Evolutionary conservation across 2,329 filamentous ascomycete species (phyloP).

Genomic region (Trichoderma atrobrunneum): DNA sequence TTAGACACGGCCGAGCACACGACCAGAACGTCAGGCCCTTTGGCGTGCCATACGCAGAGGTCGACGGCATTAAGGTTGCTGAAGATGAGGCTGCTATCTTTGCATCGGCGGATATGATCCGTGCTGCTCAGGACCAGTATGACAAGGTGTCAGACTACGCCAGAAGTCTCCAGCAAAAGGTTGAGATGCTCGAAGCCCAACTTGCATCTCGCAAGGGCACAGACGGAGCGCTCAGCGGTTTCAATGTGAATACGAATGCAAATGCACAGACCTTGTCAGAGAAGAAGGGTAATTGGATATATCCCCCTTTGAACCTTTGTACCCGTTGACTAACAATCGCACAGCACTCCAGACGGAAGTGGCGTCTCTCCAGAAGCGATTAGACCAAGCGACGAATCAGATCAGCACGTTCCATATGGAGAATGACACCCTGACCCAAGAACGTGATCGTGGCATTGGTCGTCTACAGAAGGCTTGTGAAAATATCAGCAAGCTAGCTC

Average conservation of each 20-base stretch:
- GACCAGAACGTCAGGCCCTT: slow-evolving; percentile 39
- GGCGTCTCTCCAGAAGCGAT: slow-evolving; percentile 56
- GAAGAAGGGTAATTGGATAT: slow-evolving; percentile 50
- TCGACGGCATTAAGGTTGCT: slow-evolving; percentile 51
- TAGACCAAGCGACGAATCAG: slow-evolving; percentile 63
- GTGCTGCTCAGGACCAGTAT: slow-evolving; percentile 55
- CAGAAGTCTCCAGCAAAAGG: slow-evolving; percentile 50
- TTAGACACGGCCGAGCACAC: slow-evolving; percentile 52
- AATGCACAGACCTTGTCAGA: slow-evolving; percentile 48
- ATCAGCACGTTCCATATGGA: slow-evolving; percentile 61
- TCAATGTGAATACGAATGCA: slow-evolving; percentile 40
- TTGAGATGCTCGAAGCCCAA: slow-evolving; percentile 49
- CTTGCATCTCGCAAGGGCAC: slow-evolving; percentile 44
- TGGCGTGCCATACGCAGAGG: slow-evolving; percentile 41
- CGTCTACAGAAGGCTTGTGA: slow-evolving; percentile 61
- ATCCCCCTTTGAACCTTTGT: neutral
- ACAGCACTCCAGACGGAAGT: slow-evolving; percentile 59
- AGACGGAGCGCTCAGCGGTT: slow-evolving; percentile 42
- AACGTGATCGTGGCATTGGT: slow-evolving; percentile 63
- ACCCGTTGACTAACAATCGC: slow-evolving; percentile 13
- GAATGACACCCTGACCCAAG: slow-evolving; percentile 59
- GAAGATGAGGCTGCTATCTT: slow-evolving; percentile 57
- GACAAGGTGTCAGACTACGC: slow-evolving; percentile 55
- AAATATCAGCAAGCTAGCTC: slow-evolving; percentile 51
- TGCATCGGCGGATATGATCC: slow-evolving; percentile 61